Evolutionary conservation across 2,329 filamentous ascomycete genomes (phyloP), one percentile per base, ranked within the genome.

Genomic region (Colletotrichum viniferum): DNA sequence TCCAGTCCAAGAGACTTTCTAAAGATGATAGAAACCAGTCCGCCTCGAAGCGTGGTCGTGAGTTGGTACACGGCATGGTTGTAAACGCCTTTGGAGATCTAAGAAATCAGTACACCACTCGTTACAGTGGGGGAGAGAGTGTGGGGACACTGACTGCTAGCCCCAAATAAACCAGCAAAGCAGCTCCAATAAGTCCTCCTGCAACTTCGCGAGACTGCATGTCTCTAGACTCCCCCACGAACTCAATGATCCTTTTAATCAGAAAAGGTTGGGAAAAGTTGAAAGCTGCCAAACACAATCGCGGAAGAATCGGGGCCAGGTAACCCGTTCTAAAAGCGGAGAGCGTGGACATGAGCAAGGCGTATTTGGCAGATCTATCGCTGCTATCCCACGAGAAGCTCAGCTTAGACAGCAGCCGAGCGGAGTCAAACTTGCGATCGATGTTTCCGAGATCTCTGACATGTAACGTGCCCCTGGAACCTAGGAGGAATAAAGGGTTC

Each of bases 401-500:
- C 58, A 65, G 26, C n/a, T 8, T 43, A 8, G 18, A 76, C 58
- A 18, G 58, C 60, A 32, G 71, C 16, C 10, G 76, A 34, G 34
- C 38, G 12, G 66, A 62, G 34, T 58, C 21, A 77, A 60, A 16
- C 56, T 34, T 36, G 28, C 48, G 5, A 77, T 77, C 16, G 74
- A 64, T 69, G 77, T 43, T 14, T 71, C 36, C 68, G 14, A 61
- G 36, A 7, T 71, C 74, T 18, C 79, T 78, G 6, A 80, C 28
- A 3, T 55, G 55, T 56, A 77, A 72, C 1, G 78, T 69, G 32
- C 77, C 71, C 14, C 74, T 48, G 26, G 28, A 30, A 16, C 82
- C 83, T 18, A 48, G 58, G 1, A 77, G 43, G 10, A 85, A 79
- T 10, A 85, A 71, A 5, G 65, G 26, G 30, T 84, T 84, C 8